These are phyloP conservation scores for Colletotrichum theobromicola DNA, from an alignment of 2,329 filamentous ascomycete species.

Conservation along the genomic window DNA sequence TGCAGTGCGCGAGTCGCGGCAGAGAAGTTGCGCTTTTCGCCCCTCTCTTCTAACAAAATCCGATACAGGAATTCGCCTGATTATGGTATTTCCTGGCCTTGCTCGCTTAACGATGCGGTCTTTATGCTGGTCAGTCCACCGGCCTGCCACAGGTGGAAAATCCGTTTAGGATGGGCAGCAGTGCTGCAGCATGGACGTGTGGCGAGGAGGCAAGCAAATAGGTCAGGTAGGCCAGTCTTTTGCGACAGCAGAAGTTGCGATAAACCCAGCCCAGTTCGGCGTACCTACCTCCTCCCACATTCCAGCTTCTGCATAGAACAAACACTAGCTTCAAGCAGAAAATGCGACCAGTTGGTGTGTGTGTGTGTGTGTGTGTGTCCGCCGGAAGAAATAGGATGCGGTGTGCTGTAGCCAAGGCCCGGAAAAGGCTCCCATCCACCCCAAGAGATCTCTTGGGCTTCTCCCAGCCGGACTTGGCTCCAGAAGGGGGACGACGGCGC, in stretches of 20 bases:
- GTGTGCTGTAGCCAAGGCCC: conserved; percentile 8
- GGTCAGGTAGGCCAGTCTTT: not conserved
- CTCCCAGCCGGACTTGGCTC: not conserved
- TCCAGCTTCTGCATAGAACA: not conserved
- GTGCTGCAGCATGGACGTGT: not conserved
- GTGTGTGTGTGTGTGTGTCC: not conserved
- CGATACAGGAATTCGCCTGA: not conserved
- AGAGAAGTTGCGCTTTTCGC: not conserved
- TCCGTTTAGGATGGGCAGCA: not conserved
- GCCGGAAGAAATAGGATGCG: conserved; percentile 4
- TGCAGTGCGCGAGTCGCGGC: not conserved
- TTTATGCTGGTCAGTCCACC: not conserved
- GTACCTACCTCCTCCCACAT: not conserved
- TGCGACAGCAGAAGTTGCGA: not conserved
- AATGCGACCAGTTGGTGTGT: not conserved
- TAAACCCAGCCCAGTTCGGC: not conserved
- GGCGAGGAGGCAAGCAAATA: not conserved
- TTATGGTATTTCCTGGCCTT: not conserved
- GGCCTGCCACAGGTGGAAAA: not conserved
- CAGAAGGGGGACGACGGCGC: not conserved
- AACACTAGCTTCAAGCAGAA: not conserved
- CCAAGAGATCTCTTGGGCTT: conserved; percentile 10
- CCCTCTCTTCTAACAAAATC: not conserved
- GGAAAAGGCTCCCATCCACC: not conserved
- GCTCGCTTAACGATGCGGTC: not conserved